Base-by-base conservation (phyloP, 2,329 filamentous ascomycete species). In the Venturia asperata region DNA sequence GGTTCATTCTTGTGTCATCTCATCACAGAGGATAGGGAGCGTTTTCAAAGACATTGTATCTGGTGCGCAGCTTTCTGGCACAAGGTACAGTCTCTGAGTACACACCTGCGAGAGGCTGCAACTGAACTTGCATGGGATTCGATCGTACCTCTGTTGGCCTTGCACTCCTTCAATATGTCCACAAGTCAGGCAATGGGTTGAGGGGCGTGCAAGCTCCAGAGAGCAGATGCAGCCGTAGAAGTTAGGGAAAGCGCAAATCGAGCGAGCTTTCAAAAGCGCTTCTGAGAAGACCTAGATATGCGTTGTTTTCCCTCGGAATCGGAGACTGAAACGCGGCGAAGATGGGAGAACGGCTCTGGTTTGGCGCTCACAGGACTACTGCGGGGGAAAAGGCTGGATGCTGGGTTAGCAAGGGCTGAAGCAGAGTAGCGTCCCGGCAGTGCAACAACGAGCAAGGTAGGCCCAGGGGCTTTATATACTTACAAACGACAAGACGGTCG, bases 341-440 rank as follows among this genome's bases (percentile, higher is more conserved):
- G 27, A 9, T 34, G 52, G 21, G 19, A 34, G 52, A 58, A 37
- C 30, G 52, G 47, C 47, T 52, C 24, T 27, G 47, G 21, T 52
- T 52, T 27, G 47, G 21, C 21, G 47, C 47, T 52, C 47, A 52
- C 47, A 52, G 47, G 30, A n/a, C 52, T 34, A 37, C 30, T 58
- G 52, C 52, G 52, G 52, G 52, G 52, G 52, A 37, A 58, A 58
- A 58, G 52, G 52, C 52, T 58, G 52, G 52, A 58, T 34, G 52
- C 52, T 58, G 52, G 52, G 19, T 58, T 21, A 58, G 52, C 52
- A 58, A 58, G 52, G 52, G 52, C 10, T 37, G 17, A 37, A 15
- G 39, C 10, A 37, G 21, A 21, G 17, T 58, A 58, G 52, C 27
- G 52, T 58, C 5, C 30, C 49, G 24, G 21, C 24, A 5, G 49